These are phyloP conservation scores for Hypoxylon sp. DNA, from an alignment of 2,329 filamentous ascomycete species.

Conservation along the genomic window DNA sequence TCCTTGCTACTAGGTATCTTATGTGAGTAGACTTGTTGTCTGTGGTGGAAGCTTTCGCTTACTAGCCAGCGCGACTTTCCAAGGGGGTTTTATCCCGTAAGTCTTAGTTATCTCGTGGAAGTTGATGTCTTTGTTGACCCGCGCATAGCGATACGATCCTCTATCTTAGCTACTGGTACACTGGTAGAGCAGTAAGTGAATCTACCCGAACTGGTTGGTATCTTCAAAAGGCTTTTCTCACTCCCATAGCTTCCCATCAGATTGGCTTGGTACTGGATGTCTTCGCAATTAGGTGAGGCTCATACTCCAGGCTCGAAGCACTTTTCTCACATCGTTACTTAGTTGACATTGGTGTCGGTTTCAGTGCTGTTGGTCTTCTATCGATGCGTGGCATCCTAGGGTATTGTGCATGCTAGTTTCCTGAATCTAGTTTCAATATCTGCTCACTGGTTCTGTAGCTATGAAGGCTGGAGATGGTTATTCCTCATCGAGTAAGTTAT, in stretches of 20 bases:
- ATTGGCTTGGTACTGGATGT: conserved; percentile 77
- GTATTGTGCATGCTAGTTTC: too few relatives aligned
- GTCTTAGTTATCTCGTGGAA: conserved; percentile 51
- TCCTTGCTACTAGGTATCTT: conserved; percentile 55
- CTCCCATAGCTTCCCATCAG: conserved; percentile 70
- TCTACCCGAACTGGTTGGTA: background rate
- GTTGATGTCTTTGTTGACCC: conserved; percentile 14
- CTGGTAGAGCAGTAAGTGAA: conserved; percentile 62
- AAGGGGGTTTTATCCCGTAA: conserved; percentile 72
- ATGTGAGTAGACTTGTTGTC: conserved; percentile 45
- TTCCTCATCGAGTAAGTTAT: conserved; percentile 60
- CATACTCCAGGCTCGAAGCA: background rate
- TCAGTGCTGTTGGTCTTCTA: conserved; percentile 70
- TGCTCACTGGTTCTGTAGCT: conserved; percentile 26
- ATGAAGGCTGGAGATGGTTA: conserved; percentile 72
- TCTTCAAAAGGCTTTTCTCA: conserved; percentile 21
- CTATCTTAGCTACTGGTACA: conserved; percentile 81
- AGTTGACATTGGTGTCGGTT: conserved; percentile 66
- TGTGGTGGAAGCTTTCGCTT: conserved; percentile 11
- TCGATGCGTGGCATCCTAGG: conserved; percentile 67
- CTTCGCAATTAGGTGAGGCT: conserved; percentile 51
- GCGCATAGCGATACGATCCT: conserved; percentile 61
- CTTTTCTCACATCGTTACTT: conserved; percentile 21
- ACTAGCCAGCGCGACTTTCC: conserved; percentile 57
- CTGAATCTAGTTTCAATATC: too few relatives aligned